Conservation (phyloP, 1,284 basidiomycete genomes). For the Trichosporon faecale region DNA sequence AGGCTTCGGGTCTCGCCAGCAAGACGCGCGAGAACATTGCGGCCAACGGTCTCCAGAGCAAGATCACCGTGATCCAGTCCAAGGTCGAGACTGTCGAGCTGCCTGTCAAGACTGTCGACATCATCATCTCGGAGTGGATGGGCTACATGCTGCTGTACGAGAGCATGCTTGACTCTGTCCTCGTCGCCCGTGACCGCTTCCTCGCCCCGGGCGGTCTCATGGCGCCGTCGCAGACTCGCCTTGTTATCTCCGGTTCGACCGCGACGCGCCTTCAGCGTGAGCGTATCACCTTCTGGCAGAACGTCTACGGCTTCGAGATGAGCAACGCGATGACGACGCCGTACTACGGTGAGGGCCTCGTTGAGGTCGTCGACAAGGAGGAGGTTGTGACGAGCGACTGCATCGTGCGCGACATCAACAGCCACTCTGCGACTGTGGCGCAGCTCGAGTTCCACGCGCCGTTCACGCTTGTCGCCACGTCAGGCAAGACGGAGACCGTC, state of each 20-base stretch:
- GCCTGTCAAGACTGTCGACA: conserved; percentile 74
- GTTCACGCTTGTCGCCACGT: conserved; percentile 66
- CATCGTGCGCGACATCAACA: conserved; percentile 66
- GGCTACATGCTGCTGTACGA: conserved; percentile 88
- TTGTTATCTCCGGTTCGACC: conserved; percentile 78
- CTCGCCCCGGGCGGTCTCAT: conserved; percentile 73
- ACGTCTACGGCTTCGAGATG: conserved; percentile 88
- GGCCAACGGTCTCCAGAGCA: conserved; percentile 69
- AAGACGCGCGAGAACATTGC: conserved; percentile 79
- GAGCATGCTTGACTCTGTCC: conserved; percentile 93
- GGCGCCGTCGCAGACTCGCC: conserved; percentile 84
- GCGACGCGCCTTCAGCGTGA: conserved; percentile 73
- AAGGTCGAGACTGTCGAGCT: conserved; percentile 81
- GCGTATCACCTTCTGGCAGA: conserved; percentile 80
- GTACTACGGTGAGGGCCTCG: conserved; percentile 70
- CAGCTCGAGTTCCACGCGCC: conserved; percentile 75
- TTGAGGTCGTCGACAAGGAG: conserved; percentile 71
- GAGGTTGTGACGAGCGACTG: conserved; percentile 67
- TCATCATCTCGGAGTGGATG: conserved; percentile 99
- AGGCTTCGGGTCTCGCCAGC: conserved; percentile 80
- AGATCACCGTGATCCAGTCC: conserved; percentile 82
- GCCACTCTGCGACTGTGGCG: conserved; percentile 62
- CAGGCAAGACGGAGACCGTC: conserved; percentile 62
- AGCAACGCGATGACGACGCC: conserved; percentile 63
- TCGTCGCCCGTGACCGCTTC: conserved; percentile 48